Percentiles rank a stretch among this genome's conserved stretches.
Evolutionary conservation across 2,329 filamentous ascomycete species (phyloP).

Genomic region (Cadophora luteo-olivacea): DNA sequence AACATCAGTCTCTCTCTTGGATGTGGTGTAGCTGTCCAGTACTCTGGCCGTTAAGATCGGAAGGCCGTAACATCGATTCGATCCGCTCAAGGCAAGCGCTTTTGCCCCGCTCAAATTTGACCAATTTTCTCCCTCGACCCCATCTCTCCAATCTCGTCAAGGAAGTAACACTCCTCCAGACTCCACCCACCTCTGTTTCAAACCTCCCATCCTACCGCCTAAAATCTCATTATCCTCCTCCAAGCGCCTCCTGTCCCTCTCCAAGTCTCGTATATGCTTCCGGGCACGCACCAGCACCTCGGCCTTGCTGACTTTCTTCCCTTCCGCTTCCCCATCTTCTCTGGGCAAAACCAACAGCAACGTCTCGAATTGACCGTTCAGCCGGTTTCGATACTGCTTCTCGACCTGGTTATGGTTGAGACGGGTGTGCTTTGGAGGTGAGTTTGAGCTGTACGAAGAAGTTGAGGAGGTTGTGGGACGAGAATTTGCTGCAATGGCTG

Average conservation of each 20-base stretch:
- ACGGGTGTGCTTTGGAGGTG: background rate
- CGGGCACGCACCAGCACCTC: constrained; percentile 28
- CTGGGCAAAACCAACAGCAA: constrained; percentile 19
- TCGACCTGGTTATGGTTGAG: constrained; percentile 29
- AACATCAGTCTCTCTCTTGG: background rate
- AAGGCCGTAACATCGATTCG: background rate
- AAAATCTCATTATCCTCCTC: constrained; percentile 22
- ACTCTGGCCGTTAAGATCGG: background rate
- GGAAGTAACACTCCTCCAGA: constrained; percentile 9
- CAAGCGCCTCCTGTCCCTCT: constrained; percentile 21
- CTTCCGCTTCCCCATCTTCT: constrained; percentile 6
- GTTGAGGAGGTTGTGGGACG: background rate
- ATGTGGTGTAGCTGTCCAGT: background rate
- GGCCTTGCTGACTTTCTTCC: constrained; percentile 26
- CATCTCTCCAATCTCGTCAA: constrained; percentile 5
- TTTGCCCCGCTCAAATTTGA: background rate
- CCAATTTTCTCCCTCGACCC: background rate
- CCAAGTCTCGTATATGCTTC: constrained; percentile 27
- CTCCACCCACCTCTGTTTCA: constrained; percentile 18
- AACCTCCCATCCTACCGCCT: constrained; percentile 1
- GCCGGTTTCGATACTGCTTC: constrained; percentile 29
- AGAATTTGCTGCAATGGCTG: background rate
- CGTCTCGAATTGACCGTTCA: constrained; percentile 29
- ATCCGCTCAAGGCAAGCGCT: background rate
- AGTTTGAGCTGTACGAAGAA: background rate